Evolutionary conservation across 2,329 filamentous ascomycete species (phyloP).

Genomic region (Fusarium robinianum): DNA sequence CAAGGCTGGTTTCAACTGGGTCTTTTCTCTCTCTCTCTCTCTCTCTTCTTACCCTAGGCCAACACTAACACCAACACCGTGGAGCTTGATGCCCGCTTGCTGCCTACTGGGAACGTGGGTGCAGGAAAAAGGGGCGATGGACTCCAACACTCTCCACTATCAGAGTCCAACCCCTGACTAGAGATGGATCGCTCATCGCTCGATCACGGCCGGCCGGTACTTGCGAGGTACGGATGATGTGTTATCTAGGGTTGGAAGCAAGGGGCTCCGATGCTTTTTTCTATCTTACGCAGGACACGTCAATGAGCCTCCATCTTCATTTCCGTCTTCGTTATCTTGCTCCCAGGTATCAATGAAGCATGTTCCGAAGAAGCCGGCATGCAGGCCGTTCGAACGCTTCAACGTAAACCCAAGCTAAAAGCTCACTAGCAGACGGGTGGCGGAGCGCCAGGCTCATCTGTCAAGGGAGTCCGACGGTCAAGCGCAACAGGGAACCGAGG

Average conservation of each 20-base stretch:
- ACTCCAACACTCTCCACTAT: slow-evolving; percentile 26
- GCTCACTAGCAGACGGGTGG: slow-evolving; percentile 28
- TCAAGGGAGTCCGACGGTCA: too few species aligned
- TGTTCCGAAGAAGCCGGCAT: too few species aligned
- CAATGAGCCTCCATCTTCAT: slow-evolving; percentile 1
- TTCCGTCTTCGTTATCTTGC: background rate
- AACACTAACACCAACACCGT: too few species aligned
- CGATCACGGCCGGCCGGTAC: slow-evolving; percentile 13
- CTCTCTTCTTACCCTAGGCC: too few species aligned
- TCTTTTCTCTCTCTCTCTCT: too few species aligned
- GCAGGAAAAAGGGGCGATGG: slow-evolving; percentile 25
- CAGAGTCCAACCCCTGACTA: slow-evolving; percentile 8
- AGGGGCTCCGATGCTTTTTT: too few species aligned
- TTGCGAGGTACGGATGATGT: slow-evolving; percentile 1
- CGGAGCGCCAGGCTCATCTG: slow-evolving; percentile 26
- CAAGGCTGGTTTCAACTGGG: too few species aligned
- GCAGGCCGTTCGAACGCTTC: too few species aligned
- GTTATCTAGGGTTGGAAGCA: background rate
- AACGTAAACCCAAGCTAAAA: background rate
- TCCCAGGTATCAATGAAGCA: background rate
- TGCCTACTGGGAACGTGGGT: slow-evolving; percentile 8
- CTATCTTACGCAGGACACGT: background rate
- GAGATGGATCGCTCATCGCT: slow-evolving; percentile 14
- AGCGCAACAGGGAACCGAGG: too few species aligned
- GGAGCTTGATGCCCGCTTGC: slow-evolving; percentile 1